Percentiles rank a stretch among this genome's conserved stretches.
These are phyloP conservation scores for Chlamydomonas urium DNA, from an alignment of 139 green algal genomes.

Conservation along the genomic window DNA sequence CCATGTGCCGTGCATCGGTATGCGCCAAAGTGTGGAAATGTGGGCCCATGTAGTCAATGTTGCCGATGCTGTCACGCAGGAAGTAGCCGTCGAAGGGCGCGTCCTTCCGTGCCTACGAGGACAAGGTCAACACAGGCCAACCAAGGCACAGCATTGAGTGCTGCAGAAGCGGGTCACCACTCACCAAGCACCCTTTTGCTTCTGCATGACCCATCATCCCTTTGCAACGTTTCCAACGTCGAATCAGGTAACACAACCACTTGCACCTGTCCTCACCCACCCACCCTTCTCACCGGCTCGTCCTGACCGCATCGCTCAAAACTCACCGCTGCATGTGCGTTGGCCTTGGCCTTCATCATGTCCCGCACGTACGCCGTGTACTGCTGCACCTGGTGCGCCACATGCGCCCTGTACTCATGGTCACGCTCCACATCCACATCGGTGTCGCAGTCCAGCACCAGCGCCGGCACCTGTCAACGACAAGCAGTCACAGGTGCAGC, in stretches of 20 bases:
- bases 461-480: conserved; percentile 40
- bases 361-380: conserved; percentile 7
- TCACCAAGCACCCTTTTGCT: not conserved
- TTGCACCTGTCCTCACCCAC: not conserved
- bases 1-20: too few relatives aligned
- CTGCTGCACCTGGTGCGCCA: not conserved
- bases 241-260: not conserved
- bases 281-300: not conserved
- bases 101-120: not conserved
- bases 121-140: not conserved
- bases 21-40: too few relatives aligned
- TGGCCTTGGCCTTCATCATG: conserved; percentile 12
- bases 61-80: not conserved
- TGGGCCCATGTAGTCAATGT: not conserved
- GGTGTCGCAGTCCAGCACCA: conserved; percentile 71
- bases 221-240: not conserved
- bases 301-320: too few relatives aligned
- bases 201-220: not conserved
- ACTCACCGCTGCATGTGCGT: not conserved
- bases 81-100: conserved; percentile 6
- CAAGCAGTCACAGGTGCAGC: not conserved
- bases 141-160: not conserved
- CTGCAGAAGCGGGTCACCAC: not conserved
- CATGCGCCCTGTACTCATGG: conserved; percentile 31
- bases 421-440: conserved; percentile 54